A percentile compares a stretch with the other conserved stretches of the same genome.
Conservation (phyloP, 225 moss, liverwort and hornwort genomes). For the Sphagnum contortum region DNA sequence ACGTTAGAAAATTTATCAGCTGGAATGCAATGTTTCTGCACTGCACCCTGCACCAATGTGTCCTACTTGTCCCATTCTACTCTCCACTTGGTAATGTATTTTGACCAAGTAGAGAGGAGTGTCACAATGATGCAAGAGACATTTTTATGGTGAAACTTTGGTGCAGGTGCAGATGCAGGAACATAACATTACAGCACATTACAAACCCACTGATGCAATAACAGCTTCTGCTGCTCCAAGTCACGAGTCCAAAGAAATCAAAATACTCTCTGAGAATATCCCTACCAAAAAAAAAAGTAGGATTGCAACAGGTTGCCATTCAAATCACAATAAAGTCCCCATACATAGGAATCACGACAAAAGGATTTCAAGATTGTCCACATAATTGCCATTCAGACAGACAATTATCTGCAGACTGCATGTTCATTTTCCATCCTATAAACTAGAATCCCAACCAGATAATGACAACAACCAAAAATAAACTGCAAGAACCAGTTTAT, state of each 20-base stretch:
- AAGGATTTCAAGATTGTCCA: neutral
- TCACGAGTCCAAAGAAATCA: neutral
- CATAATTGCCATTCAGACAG: too few species aligned
- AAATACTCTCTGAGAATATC: neutral
- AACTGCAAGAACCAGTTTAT: too few species aligned
- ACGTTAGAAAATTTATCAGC: neutral
- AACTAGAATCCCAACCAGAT: too few species aligned
- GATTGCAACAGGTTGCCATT: too few species aligned
- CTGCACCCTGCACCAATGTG: neutral
- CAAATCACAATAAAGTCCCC: too few species aligned
- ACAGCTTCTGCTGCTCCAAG: neutral
- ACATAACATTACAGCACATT: too few species aligned
- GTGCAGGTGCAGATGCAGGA: too few species aligned
- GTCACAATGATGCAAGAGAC: neutral
- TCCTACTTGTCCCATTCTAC: neutral
- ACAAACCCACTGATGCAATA: neutral
- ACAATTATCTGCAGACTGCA: too few species aligned
- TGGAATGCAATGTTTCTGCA: slow-evolving; percentile 1
- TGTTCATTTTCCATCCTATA: too few species aligned
- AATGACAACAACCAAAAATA: too few species aligned
- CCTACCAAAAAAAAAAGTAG: neutral
- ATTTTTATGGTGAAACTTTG: neutral
- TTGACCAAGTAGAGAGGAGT: too few species aligned
- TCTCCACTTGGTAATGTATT: too few species aligned
- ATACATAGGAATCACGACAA: neutral